phyloP scores from a whole-genome alignment of 2,329 filamentous ascomycete genomes.

The Hypoxylon sp. region DNA sequence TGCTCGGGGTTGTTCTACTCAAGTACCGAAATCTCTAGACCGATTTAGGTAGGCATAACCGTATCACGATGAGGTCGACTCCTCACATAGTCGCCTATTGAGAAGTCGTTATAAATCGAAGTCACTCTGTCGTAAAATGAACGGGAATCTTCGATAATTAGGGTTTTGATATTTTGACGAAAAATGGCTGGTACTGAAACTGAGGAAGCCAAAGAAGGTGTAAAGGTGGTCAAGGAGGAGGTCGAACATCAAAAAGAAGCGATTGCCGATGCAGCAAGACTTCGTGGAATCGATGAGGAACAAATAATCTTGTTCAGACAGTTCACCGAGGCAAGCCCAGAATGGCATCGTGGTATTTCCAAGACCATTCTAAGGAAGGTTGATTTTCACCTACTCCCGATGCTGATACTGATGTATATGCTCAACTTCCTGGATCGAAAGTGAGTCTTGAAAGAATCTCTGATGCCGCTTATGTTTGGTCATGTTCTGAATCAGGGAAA shows the following conservation, averaged over 20 bases:
- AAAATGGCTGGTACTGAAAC: constrained; percentile 14
- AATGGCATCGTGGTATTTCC: constrained; percentile 52
- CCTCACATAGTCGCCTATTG: background rate
- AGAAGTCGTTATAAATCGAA: constrained; percentile 10
- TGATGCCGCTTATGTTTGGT: background rate
- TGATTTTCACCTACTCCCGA: constrained; percentile 66
- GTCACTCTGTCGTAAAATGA: background rate
- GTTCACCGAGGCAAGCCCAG: constrained; percentile 50
- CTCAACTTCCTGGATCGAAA: constrained; percentile 69
- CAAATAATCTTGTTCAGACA: constrained; percentile 47
- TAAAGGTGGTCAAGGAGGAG: constrained; percentile 28
- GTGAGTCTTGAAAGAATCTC: constrained; percentile 40
- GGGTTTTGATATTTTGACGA: background rate
- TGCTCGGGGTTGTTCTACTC: constrained; percentile 8
- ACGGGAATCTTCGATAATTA: background rate
- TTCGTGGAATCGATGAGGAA: constrained; percentile 47
- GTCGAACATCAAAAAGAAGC: constrained; percentile 38
- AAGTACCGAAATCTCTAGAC: constrained; percentile 15
- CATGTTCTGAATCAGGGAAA: constrained; percentile 31
- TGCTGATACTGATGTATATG: constrained; percentile 69
- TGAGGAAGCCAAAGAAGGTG: constrained; percentile 22
- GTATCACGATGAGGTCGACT: constrained; percentile 7
- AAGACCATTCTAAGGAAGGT: constrained; percentile 64
- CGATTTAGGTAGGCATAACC: background rate
- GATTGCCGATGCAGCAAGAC: constrained; percentile 11